Base-by-base conservation (phyloP, 1,284 basidiomycete species). In the Austroboletus niveus region DNA sequence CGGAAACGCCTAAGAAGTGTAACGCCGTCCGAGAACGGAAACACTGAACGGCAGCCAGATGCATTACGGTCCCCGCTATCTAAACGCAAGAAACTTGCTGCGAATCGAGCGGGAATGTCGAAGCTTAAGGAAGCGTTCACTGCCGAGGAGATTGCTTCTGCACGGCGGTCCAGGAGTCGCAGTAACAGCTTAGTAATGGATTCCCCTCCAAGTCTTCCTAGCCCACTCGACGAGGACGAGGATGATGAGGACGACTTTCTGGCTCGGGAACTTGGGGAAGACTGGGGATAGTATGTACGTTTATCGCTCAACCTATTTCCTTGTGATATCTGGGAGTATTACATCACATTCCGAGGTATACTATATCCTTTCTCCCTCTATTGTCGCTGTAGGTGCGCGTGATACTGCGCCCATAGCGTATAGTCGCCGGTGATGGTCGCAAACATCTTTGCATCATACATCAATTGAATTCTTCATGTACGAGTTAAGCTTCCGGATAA, bases 11-110 rank as follows among this genome's bases (percentile, higher is more conserved):
- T 83, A 57, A 78, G 87, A 40, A 89, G 87, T 61, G 58, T 80
- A 22, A 90, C 87, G 14, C 86, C 87, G 2, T 85, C 82, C 1
- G 84, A 85, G 27, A 64, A 65, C 32, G 75, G 75, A 45, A 73
- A 73, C 51, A 67, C 69, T 9, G 70, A 72, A 43, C 35, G 24
- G 41, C 60, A 64, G 8, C 71, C 73, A 53, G 70, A 64, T 43
- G 50, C 66, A 17, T 69, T 84, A 32, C 75, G 83, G 10, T 90
- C 88, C 3, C 88, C 87, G 1, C 73, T 89, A 35, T 80, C 87
- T 27, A 90, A 90, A 69, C 81, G 87, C 64, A 89, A 87, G 73
- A 87, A 83, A 66, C 60, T 89, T 46, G 79, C 77, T 11, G 76
- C 80, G 14, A 82, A 82, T 42, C 77, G 87, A 40, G 75, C 77